Evolutionary conservation across 257 asterid genomes (phyloP), one percentile per base, ranked within the genome.

Genomic region (Plantago major): DNA sequence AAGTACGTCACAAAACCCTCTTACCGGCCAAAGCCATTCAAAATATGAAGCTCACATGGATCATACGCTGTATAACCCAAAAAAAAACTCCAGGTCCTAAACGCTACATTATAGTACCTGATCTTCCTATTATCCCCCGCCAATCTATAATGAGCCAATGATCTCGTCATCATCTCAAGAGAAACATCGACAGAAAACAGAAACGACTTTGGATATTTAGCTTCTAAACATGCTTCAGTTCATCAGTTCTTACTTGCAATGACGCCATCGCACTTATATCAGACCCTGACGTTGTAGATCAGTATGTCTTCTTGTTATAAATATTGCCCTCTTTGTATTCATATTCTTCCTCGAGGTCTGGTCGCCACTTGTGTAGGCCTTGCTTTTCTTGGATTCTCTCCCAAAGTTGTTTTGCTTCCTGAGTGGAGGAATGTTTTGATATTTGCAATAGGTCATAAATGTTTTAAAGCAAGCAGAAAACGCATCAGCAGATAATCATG

Each of bases 201-300:
- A 33, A 33, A 33, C 40, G 40, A 33, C 40, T 1, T 22, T 7
- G 40, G 40, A 2, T 33, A 1, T 33, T 33, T 7, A 33, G 40
- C 40, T 33, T 4, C 40, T 22, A 51, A 50, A 17, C 57, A 56
- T 56, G 22, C 22, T 58, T 44, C 19, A 17, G 51, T 19, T 58
- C 51, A 42, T 42, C 16, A 42, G 15, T 8, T 10, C 10, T 9
- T 37, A 18, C 46, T 42, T 40, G 48, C 49, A 38, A 9, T 12
- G 51, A 4, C 0, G 0, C 10, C 16, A 44, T 12, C 19, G 13
- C 64, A 44, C 14, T 71, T 78, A 93, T n/a, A 93, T 79, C 77
- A 89, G 76, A 63, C 99, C 99, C 79, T 93, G 99, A 38, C 97
- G 95, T 68, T 87, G 97, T 63, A 93, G 85, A 85, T 93, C 99